phyloP scores from a whole-genome alignment of 2,329 filamentous ascomycete genomes.

The Fusarium vanettenii region DNA sequence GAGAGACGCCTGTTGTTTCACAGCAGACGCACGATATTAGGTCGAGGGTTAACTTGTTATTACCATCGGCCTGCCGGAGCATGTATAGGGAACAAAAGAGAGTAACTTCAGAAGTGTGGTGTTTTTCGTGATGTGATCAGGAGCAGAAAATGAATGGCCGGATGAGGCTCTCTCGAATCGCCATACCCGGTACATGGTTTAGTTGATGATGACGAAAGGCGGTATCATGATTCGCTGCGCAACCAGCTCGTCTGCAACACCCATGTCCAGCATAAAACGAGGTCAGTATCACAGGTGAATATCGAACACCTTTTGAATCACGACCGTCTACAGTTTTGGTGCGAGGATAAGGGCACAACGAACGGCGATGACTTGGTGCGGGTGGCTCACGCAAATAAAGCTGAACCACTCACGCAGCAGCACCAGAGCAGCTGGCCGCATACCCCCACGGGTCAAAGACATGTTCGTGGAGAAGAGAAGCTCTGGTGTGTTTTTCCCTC shows the following conservation, averaged over 20 bases:
- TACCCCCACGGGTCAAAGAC: conserved; percentile 1
- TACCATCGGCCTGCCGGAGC: neutral
- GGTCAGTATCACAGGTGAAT: neutral
- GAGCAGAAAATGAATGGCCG: neutral
- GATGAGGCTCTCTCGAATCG: neutral
- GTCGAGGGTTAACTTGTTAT: neutral
- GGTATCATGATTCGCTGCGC: conserved; percentile 32
- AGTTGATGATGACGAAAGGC: conserved; percentile 35
- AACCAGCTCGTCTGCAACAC: neutral
- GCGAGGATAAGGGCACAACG: neutral
- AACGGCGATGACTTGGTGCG: neutral
- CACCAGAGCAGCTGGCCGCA: neutral
- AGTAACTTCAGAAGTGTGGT: neutral
- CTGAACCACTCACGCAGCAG: neutral
- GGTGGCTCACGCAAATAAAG: neutral
- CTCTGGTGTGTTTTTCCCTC: neutral
- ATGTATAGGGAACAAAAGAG: neutral
- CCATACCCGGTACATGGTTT: neutral
- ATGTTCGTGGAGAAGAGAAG: conserved; percentile 5
- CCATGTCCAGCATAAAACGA: neutral
- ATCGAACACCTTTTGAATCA: neutral
- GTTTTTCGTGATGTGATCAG: neutral
- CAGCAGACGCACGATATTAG: neutral
- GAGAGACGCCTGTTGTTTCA: neutral
- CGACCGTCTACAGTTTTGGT: neutral